Conservation (phyloP, 495 filamentous ascomycete genomes). For the Penicilliopsis zonata region DNA sequence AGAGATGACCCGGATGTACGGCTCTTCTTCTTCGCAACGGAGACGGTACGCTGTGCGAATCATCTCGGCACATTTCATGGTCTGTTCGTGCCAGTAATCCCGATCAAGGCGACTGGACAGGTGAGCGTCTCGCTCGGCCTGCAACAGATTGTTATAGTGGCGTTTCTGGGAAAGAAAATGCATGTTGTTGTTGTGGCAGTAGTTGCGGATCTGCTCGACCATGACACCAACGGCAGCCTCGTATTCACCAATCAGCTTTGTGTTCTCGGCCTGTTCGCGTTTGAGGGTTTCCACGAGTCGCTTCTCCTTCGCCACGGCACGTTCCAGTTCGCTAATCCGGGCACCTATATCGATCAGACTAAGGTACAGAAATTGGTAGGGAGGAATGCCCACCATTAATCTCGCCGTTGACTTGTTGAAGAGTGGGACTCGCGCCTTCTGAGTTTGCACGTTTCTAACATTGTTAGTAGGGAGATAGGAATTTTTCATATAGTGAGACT, state of each 20-base stretch:
- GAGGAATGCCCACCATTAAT: conserved; percentile 22
- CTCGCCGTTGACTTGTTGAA: conserved; percentile 38
- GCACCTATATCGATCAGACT: conserved; percentile 29
- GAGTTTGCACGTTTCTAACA: conserved; percentile 29
- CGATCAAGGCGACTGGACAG: conserved; percentile 48
- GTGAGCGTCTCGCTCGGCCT: conserved; percentile 43
- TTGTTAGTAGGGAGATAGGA: not conserved
- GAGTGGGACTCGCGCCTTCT: conserved; percentile 27
- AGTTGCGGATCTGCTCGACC: conserved; percentile 49
- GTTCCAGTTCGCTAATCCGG: conserved; percentile 38
- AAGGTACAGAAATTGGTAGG: conserved; percentile 3
- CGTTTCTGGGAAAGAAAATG: conserved; percentile 42
- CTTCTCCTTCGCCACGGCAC: conserved; percentile 38
- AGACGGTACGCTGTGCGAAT: conserved; percentile 37
- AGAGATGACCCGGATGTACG: conserved; percentile 33
- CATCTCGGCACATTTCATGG: conserved; percentile 41
- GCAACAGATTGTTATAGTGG: conserved; percentile 48
- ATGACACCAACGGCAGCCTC: conserved; percentile 41
- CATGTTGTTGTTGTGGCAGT: conserved; percentile 49
- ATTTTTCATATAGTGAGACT: not conserved
- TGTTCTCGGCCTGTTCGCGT: conserved; percentile 38
- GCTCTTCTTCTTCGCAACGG: conserved; percentile 37
- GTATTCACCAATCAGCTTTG: conserved; percentile 44
- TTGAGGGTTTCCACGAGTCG: conserved; percentile 32
- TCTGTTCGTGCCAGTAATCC: conserved; percentile 51